These are phyloP conservation scores for Fusarium subglutinans DNA, from an alignment of 2,329 filamentous ascomycete genomes.

Conservation along the genomic window DNA sequence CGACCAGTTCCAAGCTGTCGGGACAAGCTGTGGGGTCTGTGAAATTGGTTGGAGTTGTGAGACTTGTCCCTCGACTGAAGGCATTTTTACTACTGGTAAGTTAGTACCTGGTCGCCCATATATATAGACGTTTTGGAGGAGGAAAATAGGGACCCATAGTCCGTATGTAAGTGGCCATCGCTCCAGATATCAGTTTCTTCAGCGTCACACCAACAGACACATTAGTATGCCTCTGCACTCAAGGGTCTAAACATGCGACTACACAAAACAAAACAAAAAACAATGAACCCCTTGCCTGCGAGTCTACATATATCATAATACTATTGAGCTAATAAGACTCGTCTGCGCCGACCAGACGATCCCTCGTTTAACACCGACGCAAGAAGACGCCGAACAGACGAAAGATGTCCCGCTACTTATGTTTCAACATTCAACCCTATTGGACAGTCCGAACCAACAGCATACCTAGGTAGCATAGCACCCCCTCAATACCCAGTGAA, in stretches of 20 bases:
- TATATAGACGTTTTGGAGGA: not conserved
- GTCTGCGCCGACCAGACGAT: slow-evolving; percentile 10
- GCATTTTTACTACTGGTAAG: not conserved
- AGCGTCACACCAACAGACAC: not conserved
- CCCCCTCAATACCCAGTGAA: slow-evolving; percentile 9
- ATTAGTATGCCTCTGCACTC: not conserved
- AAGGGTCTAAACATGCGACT: not conserved
- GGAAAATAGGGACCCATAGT: not conserved
- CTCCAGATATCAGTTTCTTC: not conserved
- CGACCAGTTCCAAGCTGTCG: slow-evolving; percentile 41
- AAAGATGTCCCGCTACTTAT: slow-evolving; percentile 16
- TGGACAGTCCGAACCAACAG: slow-evolving; percentile 28
- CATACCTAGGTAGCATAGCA: not conserved
- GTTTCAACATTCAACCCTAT: slow-evolving; percentile 23
- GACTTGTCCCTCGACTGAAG: slow-evolving; percentile 9
- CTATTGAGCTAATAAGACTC: slow-evolving; percentile 15
- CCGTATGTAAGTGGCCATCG: not conserved
- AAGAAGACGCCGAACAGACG: slow-evolving; percentile 27
- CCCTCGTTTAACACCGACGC: slow-evolving; percentile 28
- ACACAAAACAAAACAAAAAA: not conserved
- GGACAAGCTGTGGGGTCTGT: slow-evolving; percentile 33
- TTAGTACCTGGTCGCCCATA: too few relatives aligned
- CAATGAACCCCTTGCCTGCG: not conserved
- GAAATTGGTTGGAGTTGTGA: slow-evolving; percentile 40
- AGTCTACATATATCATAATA: slow-evolving; percentile 15